phyloP scores from a whole-genome alignment of 192 early-diverging fungal genomes.

The Dimargaris cristalligena region DNA sequence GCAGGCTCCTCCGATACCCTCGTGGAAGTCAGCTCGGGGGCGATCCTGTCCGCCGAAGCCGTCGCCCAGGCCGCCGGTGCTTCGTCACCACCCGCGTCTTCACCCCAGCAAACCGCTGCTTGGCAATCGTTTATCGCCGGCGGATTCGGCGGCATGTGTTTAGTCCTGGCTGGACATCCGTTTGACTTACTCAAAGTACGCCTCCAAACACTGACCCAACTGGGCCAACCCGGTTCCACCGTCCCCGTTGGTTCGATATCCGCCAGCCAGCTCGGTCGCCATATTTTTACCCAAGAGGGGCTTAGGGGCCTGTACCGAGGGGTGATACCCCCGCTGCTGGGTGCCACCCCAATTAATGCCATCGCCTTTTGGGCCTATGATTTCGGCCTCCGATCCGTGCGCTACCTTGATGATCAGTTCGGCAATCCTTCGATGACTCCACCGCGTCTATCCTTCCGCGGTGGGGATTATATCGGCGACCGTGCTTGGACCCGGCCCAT shows the following conservation, averaged over 20 bases:
- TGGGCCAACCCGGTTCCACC: background rate
- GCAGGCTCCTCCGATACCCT: too few species aligned
- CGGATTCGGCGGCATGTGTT: constrained; percentile 13
- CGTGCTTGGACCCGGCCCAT: background rate
- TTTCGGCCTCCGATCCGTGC: constrained; percentile 10
- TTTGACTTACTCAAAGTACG: constrained; percentile 14
- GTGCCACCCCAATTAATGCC: constrained; percentile 12
- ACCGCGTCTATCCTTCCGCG: too few species aligned
- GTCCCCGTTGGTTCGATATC: background rate
- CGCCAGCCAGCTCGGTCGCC: background rate
- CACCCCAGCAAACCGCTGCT: background rate
- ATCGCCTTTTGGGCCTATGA: constrained; percentile 11
- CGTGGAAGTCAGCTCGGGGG: too few species aligned
- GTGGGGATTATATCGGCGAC: too few species aligned
- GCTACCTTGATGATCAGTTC: background rate
- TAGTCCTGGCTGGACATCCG: constrained; percentile 14
- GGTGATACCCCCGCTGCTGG: constrained; percentile 13
- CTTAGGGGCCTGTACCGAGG: constrained; percentile 12
- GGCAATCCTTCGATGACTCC: too few species aligned
- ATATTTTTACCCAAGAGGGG: constrained; percentile 9
- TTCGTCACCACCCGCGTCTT: too few species aligned
- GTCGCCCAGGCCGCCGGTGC: too few species aligned
- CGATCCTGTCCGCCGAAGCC: too few species aligned
- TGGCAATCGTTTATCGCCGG: constrained; percentile 14
- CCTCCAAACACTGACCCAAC: background rate